Evolutionary conservation across 768 basidiomycete genomes (phyloP).

Genomic region (Gymnopilus junonius): DNA sequence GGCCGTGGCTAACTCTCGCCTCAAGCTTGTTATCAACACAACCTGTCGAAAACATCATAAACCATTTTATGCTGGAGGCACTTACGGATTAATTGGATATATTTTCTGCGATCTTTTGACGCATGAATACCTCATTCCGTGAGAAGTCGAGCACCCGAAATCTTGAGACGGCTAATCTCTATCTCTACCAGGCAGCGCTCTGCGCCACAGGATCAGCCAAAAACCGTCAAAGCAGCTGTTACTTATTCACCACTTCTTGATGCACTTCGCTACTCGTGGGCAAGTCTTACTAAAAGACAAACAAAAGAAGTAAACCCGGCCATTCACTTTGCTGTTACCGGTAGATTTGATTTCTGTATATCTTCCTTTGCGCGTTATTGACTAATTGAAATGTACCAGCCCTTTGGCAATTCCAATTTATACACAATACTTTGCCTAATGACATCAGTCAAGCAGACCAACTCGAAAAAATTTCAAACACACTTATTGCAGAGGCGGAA

Average conservation of each 20-base stretch:
- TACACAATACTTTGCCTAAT: conserved; percentile 61
- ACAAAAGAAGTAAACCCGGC: conserved; percentile 86
- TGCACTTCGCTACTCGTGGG: conserved; percentile 74
- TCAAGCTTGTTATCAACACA: conserved; percentile 76
- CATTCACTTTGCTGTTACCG: conserved; percentile 70
- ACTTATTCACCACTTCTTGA: conserved; percentile 65
- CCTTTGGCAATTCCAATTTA: conserved; percentile 80
- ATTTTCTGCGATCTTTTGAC: conserved; percentile 92
- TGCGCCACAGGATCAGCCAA: conserved; percentile 59
- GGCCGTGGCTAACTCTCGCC: conserved; percentile 10
- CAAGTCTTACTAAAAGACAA: conserved; percentile 68
- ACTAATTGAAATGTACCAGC: conserved; percentile 45
- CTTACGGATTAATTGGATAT: conserved; percentile 90
- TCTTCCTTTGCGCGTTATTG: background rate
- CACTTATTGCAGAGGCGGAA: conserved; percentile 60
- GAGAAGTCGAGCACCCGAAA: conserved; percentile 36
- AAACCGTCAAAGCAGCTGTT: conserved; percentile 61
- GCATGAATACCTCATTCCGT: conserved; percentile 89
- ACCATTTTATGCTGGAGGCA: conserved; percentile 91
- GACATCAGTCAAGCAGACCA: conserved; percentile 51
- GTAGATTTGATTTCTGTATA: conserved; percentile 41
- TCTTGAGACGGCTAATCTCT: background rate
- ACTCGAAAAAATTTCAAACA: conserved; percentile 67
- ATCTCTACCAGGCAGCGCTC: conserved; percentile 59
- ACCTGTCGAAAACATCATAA: conserved; percentile 75